Conservation (phyloP, 2,329 filamentous ascomycete species). For the Colletotrichum sublineola region DNA sequence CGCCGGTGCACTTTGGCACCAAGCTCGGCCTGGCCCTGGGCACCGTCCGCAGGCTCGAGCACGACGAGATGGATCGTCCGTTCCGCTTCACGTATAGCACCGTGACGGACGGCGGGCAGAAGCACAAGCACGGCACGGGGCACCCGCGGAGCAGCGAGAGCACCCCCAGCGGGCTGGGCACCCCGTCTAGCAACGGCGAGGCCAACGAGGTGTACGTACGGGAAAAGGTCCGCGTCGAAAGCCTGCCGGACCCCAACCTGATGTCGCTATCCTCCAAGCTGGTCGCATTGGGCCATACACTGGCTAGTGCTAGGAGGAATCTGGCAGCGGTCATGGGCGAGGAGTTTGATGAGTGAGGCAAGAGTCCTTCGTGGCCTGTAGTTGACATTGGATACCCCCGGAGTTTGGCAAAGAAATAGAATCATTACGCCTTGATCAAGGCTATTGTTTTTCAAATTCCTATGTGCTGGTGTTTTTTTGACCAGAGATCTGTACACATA, state of each 20-base stretch:
- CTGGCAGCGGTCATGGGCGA: conserved; percentile 83
- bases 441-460: conserved; percentile 33
- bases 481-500: conserved; percentile 37
- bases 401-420: conserved; percentile 23
- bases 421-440: not conserved
- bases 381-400: conserved; percentile 46
- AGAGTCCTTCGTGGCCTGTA: not conserved
- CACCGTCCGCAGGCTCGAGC: conserved; percentile 73
- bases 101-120: conserved; percentile 44
- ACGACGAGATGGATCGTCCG: conserved; percentile 83
- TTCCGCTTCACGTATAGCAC: conserved; percentile 71
- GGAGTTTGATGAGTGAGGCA: conserved; percentile 51
- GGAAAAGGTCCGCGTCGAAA: conserved; percentile 91
- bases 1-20: conserved; percentile 71
- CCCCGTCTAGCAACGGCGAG: conserved; percentile 42
- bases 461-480: conserved; percentile 38
- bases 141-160: conserved; percentile 26
- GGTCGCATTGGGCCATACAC: conserved; percentile 79
- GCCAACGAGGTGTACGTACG: conserved; percentile 80
- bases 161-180: conserved; percentile 29
- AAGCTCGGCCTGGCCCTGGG: conserved; percentile 80
- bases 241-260: conserved; percentile 83
- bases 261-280: conserved; percentile 88
- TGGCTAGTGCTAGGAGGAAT: conserved; percentile 78
- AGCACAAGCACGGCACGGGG: conserved; percentile 36